Evolutionary conservation across 139 green algal species (phyloP).

Genomic region (Protoeuglena noctilucae): DNA sequence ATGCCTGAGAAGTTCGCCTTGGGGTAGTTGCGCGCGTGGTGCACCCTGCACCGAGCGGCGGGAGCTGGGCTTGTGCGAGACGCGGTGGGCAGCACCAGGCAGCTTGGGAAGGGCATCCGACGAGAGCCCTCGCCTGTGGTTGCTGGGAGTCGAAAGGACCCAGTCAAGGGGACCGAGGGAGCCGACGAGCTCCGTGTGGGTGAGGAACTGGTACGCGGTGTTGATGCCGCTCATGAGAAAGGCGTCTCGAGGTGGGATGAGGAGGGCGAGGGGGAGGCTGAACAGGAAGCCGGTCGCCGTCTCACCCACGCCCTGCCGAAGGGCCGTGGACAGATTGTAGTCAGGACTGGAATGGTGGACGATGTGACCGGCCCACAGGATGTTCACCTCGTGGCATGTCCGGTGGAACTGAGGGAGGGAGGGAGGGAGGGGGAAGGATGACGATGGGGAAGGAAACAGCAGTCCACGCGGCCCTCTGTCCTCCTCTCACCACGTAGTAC

Average conservation of each 20-base stretch:
- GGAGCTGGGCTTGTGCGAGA: too few species aligned
- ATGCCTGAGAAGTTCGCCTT: slow-evolving; percentile 9
- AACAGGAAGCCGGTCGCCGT: background rate
- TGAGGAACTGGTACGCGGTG: slow-evolving; percentile 10
- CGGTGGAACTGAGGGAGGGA: too few species aligned
- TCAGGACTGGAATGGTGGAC: slow-evolving; percentile 16
- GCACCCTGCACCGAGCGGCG: too few species aligned
- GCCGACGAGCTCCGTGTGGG: slow-evolving; percentile 14
- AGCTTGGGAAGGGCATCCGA: background rate
- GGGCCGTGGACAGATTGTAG: slow-evolving; percentile 13
- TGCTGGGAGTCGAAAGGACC: slow-evolving; percentile 12
- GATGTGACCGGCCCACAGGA: slow-evolving; percentile 11
- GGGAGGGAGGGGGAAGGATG: background rate
- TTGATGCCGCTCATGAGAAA: slow-evolving; percentile 3
- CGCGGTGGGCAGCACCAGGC: background rate
- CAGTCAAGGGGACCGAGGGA: slow-evolving; percentile 11
- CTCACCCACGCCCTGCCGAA: slow-evolving; percentile 8
- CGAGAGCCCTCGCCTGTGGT: slow-evolving; percentile 13
- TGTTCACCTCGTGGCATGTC: background rate
- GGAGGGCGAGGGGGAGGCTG: background rate
- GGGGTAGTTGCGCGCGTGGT: slow-evolving; percentile 22
- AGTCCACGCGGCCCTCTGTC: background rate
- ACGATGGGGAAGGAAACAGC: background rate
- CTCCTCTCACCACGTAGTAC: slow-evolving; percentile 14
- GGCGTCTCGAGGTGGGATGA: background rate